phyloP scores from a whole-genome alignment of 2,329 filamentous ascomycete species.

The Xylariomycetidae sp. region DNA sequence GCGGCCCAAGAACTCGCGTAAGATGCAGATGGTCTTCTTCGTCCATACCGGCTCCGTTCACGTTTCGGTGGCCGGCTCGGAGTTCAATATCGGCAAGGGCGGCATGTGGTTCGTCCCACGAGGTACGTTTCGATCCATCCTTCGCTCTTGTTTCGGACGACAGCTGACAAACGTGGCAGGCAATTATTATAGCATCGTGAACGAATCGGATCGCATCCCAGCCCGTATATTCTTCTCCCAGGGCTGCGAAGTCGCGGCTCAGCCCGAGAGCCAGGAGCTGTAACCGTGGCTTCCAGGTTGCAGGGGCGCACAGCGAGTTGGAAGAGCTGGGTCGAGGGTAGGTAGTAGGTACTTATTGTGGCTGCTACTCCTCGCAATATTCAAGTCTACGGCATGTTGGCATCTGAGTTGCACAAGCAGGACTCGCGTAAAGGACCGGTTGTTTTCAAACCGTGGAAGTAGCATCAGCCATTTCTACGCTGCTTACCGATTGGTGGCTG shows the following conservation, averaged over 20 bases:
- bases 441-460: no score
- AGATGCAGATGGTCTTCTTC: slow-evolving; percentile 97
- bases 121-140: slow-evolving; percentile 53
- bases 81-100: slow-evolving; percentile 78
- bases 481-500: no score
- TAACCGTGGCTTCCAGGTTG: no score
- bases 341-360: no score
- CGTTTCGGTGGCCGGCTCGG: slow-evolving; percentile 68
- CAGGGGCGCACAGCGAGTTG: no score
- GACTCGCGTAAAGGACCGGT: no score
- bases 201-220: slow-evolving; percentile 59
- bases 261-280: slow-evolving; percentile 17
- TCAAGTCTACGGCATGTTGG: no score
- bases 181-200: slow-evolving; percentile 88
- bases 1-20: slow-evolving; percentile 82
- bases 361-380: no score
- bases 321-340: no score
- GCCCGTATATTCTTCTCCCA: slow-evolving; percentile 90
- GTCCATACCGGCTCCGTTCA: slow-evolving; percentile 76
- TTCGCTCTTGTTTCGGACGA: slow-evolving; percentile 8
- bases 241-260: slow-evolving; percentile 53
- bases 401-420: no score
- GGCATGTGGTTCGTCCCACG: slow-evolving; percentile 92
- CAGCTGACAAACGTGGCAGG: no score
- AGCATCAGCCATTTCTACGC: no score